Conservation (phyloP, 2,329 filamentous ascomycete species). For the Colletotrichum sp. region DNA sequence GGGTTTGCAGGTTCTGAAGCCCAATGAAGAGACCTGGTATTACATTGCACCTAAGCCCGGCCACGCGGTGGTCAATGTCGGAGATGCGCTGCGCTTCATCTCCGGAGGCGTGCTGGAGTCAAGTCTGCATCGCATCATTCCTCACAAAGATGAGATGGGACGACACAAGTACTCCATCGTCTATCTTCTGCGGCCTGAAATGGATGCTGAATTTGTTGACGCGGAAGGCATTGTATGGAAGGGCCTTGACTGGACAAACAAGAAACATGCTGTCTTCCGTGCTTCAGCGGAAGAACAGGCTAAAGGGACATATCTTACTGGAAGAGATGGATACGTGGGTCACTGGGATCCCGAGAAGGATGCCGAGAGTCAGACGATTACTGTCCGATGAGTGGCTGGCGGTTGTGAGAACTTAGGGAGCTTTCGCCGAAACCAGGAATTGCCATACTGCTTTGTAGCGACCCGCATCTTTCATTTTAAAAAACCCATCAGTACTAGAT, state of each 20-base stretch:
- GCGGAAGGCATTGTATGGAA: slow-evolving; percentile 19
- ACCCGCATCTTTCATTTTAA: background rate
- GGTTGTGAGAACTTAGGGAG: background rate
- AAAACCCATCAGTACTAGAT: background rate
- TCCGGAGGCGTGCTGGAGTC: slow-evolving; percentile 17
- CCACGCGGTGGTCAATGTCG: slow-evolving; percentile 16
- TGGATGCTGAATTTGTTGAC: slow-evolving; percentile 22
- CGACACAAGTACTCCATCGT: slow-evolving; percentile 25
- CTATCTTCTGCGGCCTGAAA: slow-evolving; percentile 25
- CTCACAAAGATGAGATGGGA: slow-evolving; percentile 17
- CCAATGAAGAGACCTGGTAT: slow-evolving; percentile 20
- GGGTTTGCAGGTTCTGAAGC: slow-evolving; percentile 23
- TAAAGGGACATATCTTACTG: background rate
- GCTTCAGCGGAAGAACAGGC: background rate
- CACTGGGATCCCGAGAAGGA: slow-evolving; percentile 5
- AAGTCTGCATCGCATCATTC: slow-evolving; percentile 24
- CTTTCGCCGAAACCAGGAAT: background rate
- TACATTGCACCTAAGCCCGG: slow-evolving; percentile 21
- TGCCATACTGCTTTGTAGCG: background rate
- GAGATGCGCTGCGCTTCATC: slow-evolving; percentile 21
- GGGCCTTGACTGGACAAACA: slow-evolving; percentile 25
- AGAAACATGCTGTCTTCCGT: slow-evolving; percentile 24
- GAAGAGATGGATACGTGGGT: background rate
- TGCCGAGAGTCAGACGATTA: background rate
- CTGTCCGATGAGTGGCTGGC: background rate